phyloP scores from a whole-genome alignment of 139 green algal species.

The Coelastrella sp. region DNA sequence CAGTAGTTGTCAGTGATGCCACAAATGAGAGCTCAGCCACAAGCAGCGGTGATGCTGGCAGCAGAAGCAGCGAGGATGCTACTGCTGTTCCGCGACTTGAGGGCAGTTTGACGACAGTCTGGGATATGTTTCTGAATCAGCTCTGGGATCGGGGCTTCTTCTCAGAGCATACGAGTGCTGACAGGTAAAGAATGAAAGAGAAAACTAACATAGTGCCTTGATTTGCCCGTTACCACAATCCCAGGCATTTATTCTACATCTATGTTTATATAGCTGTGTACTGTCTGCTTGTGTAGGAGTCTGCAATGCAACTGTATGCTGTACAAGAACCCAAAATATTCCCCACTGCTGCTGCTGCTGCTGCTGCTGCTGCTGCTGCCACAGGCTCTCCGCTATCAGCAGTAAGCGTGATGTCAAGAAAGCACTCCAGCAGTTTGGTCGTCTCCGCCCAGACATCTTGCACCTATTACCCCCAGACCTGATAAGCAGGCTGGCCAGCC shows the following conservation, averaged over 20 bases:
- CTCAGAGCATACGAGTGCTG: neutral
- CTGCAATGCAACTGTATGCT: too few species aligned
- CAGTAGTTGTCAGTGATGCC: neutral
- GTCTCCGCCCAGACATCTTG: slow-evolving; percentile 32
- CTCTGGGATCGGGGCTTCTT: slow-evolving; percentile 32
- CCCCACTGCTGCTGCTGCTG: neutral
- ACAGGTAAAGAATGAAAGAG: slow-evolving; percentile 8
- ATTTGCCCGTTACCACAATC: too few species aligned
- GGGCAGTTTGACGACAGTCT: neutral
- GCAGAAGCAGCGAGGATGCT: slow-evolving; percentile 3
- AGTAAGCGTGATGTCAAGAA: slow-evolving; percentile 37
- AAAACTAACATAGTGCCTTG: too few species aligned
- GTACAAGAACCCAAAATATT: neutral
- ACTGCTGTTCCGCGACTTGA: too few species aligned
- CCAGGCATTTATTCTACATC: too few species aligned
- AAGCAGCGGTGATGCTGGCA: neutral
- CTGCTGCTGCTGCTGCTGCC: neutral
- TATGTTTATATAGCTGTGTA: too few species aligned
- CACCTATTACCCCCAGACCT: slow-evolving; percentile 10
- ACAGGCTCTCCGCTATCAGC: neutral
- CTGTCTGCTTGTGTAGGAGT: too few species aligned
- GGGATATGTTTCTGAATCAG: neutral
- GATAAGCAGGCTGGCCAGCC: neutral
- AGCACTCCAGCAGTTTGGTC: slow-evolving; percentile 30
- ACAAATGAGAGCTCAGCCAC: neutral